phyloP scores from a whole-genome alignment of 2,329 filamentous ascomycete species.

The Ceratocystis alfenasii region DNA sequence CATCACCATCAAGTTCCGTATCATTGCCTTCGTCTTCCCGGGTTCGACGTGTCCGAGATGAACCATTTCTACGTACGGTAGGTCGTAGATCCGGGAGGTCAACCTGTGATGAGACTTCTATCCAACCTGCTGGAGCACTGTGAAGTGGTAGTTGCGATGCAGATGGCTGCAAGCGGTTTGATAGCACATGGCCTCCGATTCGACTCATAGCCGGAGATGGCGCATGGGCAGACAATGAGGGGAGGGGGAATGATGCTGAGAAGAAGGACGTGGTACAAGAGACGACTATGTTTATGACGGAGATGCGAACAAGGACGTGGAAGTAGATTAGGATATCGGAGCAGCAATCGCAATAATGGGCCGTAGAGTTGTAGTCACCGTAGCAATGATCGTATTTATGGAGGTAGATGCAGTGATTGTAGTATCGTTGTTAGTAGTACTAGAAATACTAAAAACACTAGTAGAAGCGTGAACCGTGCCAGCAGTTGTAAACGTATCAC shows the following conservation, averaged over 20 bases:
- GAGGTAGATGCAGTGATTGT: not conserved
- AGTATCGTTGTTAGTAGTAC: not conserved
- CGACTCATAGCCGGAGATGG: constrained; percentile 16
- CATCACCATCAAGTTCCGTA: not conserved
- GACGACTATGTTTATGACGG: no score
- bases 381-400: not conserved
- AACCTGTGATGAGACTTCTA: constrained; percentile 21
- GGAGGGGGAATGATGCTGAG: not conserved
- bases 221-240: constrained; percentile 10
- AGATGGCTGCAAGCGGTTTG: constrained; percentile 8
- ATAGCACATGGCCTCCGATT: constrained; percentile 13
- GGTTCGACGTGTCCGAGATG: not conserved
- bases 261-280: no score
- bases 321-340: no score
- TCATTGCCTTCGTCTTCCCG: not conserved
- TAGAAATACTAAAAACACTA: not conserved
- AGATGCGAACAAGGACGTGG: no score
- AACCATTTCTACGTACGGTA: constrained; percentile 1
- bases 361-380: no score
- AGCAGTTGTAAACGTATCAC: not conserved
- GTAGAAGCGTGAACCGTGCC: not conserved
- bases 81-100: constrained; percentile 19
- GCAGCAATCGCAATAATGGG: no score
- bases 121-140: constrained; percentile 17
- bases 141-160: constrained; percentile 5